Evolutionary conservation across 2,329 filamentous ascomycete species (phyloP).

Genomic region (Epichloe uncinata): DNA sequence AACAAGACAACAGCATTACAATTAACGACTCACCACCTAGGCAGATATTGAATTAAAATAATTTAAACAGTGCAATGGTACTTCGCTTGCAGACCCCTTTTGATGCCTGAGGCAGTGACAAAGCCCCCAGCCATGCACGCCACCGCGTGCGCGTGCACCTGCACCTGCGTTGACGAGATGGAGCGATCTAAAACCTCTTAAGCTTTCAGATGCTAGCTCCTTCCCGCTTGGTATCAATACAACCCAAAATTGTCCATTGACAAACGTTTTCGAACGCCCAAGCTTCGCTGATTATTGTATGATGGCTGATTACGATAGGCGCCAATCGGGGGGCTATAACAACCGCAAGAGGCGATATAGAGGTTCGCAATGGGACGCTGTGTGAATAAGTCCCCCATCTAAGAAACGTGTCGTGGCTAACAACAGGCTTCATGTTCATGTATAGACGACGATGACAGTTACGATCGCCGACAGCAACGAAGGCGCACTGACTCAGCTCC

Average conservation of each 20-base stretch:
- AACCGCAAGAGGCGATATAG: constrained; percentile 67
- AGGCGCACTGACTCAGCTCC: constrained; percentile 60
- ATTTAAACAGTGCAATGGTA: too few species aligned
- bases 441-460: constrained; percentile 59
- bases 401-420: constrained; percentile 1
- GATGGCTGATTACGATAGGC: constrained; percentile 45
- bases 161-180: neutral
- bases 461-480: constrained; percentile 59
- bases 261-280: neutral
- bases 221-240: neutral
- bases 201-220: neutral
- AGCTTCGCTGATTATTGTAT: neutral
- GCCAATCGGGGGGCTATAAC: constrained; percentile 39
- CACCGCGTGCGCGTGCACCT: neutral
- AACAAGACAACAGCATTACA: too few species aligned
- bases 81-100: neutral
- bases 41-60: too few species aligned
- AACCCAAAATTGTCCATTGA: neutral
- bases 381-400: too few species aligned
- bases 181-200: neutral
- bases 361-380: constrained; percentile 40
- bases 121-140: neutral
- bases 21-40: too few species aligned
- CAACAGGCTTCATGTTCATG: neutral
- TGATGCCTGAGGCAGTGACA: constrained; percentile 3